Base-by-base conservation (phyloP, 2,329 filamentous ascomycete species). In the Fusarium tanahbumbuense region DNA sequence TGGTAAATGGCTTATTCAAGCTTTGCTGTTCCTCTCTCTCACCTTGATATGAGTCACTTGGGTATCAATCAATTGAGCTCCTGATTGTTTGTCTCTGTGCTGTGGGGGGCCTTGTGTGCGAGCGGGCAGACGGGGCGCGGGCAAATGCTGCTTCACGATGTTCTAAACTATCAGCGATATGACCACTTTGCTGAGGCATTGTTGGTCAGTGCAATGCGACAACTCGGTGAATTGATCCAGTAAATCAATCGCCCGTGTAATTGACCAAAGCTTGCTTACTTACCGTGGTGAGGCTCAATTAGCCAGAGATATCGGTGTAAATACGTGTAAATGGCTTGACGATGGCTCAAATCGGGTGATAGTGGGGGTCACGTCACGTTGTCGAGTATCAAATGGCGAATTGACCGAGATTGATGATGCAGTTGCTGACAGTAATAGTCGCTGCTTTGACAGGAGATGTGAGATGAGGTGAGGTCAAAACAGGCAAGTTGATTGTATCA, bases 321-420 rank as follows among this genome's bases (percentile, higher is more conserved):
- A 67, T 70, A 46, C 63, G 47, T 58, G 67, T 52, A 54, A 60
- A 69, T 54, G 68, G 68, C 58, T 69, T 63, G 66, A 62, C 60
- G 42, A 62, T 57, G 66, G 42, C 28, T 32, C 50, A 49, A 49
- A 74, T 75, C 64, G 73, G 69, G 67, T 75, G 73, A 75, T 66
- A 30, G 73, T 75, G 73, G 73, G 73, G 73, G 73, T 73, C 67
- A 66, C 60, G 67, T 73, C 73, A 73, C 73, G 73, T 75, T 75
- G 73, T 75, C 60, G 34, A 50, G n/a, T 40, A 58, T 56, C 23
- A 59, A 49, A 48, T 49, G 60, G 28, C 52, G 44, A 69, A 46
- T 58, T 55, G 49, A 60, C 50, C 32, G 55, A 63, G 54, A 52
- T 71, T 71, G 67, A 56, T 50, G 45, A 52, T 63, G 44, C 22